Base-by-base conservation (phyloP, 257 asterid species). In the Schizonepeta tenuifolia region DNA sequence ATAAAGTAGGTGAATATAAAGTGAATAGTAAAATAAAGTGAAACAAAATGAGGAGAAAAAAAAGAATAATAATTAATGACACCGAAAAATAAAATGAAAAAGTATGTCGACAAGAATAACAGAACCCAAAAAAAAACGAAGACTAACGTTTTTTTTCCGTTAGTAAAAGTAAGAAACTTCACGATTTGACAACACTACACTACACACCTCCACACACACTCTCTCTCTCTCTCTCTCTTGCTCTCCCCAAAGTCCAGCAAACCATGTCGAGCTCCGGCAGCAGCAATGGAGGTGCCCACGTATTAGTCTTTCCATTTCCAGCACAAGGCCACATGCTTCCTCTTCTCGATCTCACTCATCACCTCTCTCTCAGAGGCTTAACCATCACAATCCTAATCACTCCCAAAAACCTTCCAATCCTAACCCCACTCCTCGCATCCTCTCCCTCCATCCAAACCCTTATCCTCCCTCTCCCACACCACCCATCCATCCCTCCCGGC, bases 271-370 rank as follows among this genome's bases (percentile, higher is more conserved):
- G 43, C 75, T 58, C 88, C 74, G 70, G 79, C 59, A 36, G 53
- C 75, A 71, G 53, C 50, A 11, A 18, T 7, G 46, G 67, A 9
- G 82, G 84, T 35, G 81, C 63, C n/a, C 98, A 92, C 70, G 11
- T 92, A 4, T 9, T 90, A 21, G 77, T 90, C 11, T 81, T 92
- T 35, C 98, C 98, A 0, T 90, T 6, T 46, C 98, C 97, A 74
- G 98, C 98, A 54, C 98, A 88, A 78, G 98, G 98, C 36, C 98
- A 92, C 77, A 85, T 88, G 77, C 82, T 88, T 1, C 59, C 98
- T 11, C 80, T 88, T 41, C 86, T 92, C 9, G 91, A 90, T 41
- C 78, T 92, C 6, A 60, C 94, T 31, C 89, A 88, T 55, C 95
- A 87, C 3, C 88, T 92, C 75, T 84, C 88, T 50, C 79, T 60